phyloP scores from a whole-genome alignment of 352 stramenopile genomes.

The Phytopythium boreale region DNA sequence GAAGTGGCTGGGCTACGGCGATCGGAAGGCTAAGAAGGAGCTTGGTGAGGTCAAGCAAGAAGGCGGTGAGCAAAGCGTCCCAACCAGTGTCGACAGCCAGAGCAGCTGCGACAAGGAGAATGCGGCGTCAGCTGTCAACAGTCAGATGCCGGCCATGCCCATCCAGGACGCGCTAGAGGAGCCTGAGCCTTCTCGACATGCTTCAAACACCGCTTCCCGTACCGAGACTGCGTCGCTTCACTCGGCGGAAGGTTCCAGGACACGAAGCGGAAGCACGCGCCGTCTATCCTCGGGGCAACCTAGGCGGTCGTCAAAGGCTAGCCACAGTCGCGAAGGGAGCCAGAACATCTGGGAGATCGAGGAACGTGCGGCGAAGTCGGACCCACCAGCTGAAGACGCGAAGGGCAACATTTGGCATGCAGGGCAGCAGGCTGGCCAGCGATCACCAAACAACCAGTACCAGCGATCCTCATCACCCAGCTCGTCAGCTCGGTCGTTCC shows the following conservation, averaged over 20 bases:
- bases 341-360: constrained; percentile 5
- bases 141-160: not conserved
- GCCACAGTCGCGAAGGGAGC: not conserved
- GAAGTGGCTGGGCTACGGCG: constrained; percentile 42
- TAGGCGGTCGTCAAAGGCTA: not conserved
- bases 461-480: not conserved
- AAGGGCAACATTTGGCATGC: constrained; percentile 1
- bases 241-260: not conserved
- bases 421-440: not conserved
- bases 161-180: not conserved
- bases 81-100: constrained; percentile 10
- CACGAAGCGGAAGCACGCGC: not conserved
- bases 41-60: constrained; percentile 9
- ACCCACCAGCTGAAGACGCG: not conserved
- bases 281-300: not conserved
- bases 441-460: not conserved
- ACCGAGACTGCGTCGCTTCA: too few species aligned
- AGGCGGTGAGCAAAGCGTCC: constrained; percentile 17
- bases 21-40: constrained; percentile 13
- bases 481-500: not conserved
- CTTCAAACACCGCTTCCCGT: not conserved
- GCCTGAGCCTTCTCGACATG: not conserved
- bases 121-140: not conserved
- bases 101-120: constrained; percentile 20
- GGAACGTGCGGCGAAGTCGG: not conserved